phyloP scores from a whole-genome alignment of 2,329 filamentous ascomycete species.

The Pseudonectria foliicola region DNA sequence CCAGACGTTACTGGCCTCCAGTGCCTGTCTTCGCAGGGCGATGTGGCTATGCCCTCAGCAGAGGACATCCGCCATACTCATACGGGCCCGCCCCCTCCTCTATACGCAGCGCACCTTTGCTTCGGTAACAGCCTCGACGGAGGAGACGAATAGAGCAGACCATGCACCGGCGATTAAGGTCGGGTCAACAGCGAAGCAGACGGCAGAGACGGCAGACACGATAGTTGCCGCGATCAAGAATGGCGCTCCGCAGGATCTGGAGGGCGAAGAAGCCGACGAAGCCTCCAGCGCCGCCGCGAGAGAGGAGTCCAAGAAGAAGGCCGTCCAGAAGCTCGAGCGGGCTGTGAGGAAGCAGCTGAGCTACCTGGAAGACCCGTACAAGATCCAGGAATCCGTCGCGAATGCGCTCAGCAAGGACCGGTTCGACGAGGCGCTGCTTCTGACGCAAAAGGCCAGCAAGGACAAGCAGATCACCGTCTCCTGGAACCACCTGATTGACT shows the following conservation, averaged over 20 bases:
- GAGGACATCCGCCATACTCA: conserved; percentile 1
- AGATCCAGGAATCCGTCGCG: conserved; percentile 62
- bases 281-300: conserved; percentile 5
- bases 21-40: conserved; percentile 21
- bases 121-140: conserved; percentile 8
- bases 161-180: no score
- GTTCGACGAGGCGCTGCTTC: conserved; percentile 57
- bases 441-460: conserved; percentile 65
- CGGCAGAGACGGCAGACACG: conserved; percentile 1
- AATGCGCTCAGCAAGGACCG: conserved; percentile 51
- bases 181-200: no score
- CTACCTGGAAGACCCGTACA: conserved; percentile 62
- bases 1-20: conserved; percentile 19
- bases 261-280: conserved; percentile 8
- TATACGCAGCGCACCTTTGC: conserved; percentile 6
- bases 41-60: conserved; percentile 11
- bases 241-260: conserved; percentile 19
- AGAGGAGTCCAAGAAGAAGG: conserved; percentile 10
- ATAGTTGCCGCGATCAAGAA: conserved; percentile 1
- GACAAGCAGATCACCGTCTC: conserved; percentile 60
- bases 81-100: conserved; percentile 7
- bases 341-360: conserved; percentile 49
- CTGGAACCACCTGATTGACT: conserved; percentile 82
- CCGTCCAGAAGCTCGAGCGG: conserved; percentile 25
- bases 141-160: neutral